Conservation (phyloP, 257 asterid genomes). For the Lavandula angustifolia region DNA sequence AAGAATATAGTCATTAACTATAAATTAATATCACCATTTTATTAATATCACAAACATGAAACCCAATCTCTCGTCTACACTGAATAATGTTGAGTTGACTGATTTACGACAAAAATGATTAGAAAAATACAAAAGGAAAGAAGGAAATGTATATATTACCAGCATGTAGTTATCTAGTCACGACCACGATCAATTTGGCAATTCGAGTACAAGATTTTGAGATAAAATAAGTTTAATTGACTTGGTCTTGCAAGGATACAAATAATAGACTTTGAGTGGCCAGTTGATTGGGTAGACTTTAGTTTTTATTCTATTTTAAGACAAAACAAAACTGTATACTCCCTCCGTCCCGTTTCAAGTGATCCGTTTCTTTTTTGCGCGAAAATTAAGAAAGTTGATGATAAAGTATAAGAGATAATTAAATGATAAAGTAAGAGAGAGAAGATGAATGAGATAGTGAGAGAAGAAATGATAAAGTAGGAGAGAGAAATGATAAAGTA, state of each 20-base stretch:
- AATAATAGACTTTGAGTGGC: constrained; percentile 14
- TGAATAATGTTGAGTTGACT: not conserved
- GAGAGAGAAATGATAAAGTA: too few relatives aligned
- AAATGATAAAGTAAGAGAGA: too few relatives aligned
- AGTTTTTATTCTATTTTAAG: not conserved
- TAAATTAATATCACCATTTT: too few relatives aligned
- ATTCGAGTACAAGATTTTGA: constrained; percentile 20
- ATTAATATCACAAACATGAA: too few relatives aligned
- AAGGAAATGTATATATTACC: not conserved
- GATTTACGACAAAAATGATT: not conserved
- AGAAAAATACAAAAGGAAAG: not conserved
- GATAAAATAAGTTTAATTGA: constrained; percentile 28
- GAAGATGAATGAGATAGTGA: too few relatives aligned
- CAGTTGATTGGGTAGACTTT: constrained; percentile 16
- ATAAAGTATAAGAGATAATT: too few relatives aligned
- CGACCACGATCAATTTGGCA: not conserved
- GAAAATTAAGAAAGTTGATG: too few relatives aligned
- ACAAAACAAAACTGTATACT: not conserved
- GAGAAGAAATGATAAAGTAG: too few relatives aligned
- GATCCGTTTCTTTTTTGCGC: too few relatives aligned
- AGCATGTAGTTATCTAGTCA: not conserved
- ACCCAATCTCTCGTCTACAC: too few relatives aligned
- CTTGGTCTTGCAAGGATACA: constrained; percentile 26
- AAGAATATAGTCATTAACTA: too few relatives aligned
- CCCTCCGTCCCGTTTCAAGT: too few relatives aligned